These are phyloP conservation scores for Paecilomyces variotii DNA, from an alignment of 2,329 filamentous ascomycete genomes.

Conservation along the genomic window DNA sequence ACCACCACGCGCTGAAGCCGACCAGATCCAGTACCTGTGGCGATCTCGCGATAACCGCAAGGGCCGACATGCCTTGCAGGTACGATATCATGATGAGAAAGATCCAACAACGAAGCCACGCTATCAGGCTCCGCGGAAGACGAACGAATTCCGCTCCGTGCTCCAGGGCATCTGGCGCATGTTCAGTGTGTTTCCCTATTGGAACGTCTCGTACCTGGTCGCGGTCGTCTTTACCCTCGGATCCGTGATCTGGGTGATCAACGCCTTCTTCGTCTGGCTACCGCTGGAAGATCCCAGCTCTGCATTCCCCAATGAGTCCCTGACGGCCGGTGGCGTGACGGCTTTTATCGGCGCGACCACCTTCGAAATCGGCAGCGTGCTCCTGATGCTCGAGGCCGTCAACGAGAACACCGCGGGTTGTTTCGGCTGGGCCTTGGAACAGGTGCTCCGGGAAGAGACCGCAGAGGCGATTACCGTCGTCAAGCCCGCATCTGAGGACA, in stretches of 20 bases:
- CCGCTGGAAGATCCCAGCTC: constrained; percentile 47
- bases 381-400: constrained; percentile 60
- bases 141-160: constrained; percentile 22
- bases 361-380: constrained; percentile 56
- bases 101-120: constrained; percentile 11
- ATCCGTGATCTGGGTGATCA: constrained; percentile 49
- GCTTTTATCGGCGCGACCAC: constrained; percentile 61
- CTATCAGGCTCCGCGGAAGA: constrained; percentile 24
- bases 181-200: constrained; percentile 45
- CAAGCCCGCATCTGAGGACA: constrained; percentile 7
- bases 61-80: constrained; percentile 36
- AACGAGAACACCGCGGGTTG: constrained; percentile 58
- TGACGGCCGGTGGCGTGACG: constrained; percentile 51
- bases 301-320: constrained; percentile 47
- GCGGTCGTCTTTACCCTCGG: constrained; percentile 48
- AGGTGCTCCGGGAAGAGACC: constrained; percentile 30
- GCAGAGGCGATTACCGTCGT: constrained; percentile 8
- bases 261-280: constrained; percentile 57
- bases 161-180: constrained; percentile 38
- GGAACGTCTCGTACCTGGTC: constrained; percentile 51
- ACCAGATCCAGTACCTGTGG: constrained; percentile 27
- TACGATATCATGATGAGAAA: constrained; percentile 15
- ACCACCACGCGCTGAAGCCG: neutral
- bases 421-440: constrained; percentile 61
- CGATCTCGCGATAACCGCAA: constrained; percentile 42